These are phyloP conservation scores for Globisporangium alternatum DNA, from an alignment of 352 stramenopile genomes.

Conservation along the genomic window DNA sequence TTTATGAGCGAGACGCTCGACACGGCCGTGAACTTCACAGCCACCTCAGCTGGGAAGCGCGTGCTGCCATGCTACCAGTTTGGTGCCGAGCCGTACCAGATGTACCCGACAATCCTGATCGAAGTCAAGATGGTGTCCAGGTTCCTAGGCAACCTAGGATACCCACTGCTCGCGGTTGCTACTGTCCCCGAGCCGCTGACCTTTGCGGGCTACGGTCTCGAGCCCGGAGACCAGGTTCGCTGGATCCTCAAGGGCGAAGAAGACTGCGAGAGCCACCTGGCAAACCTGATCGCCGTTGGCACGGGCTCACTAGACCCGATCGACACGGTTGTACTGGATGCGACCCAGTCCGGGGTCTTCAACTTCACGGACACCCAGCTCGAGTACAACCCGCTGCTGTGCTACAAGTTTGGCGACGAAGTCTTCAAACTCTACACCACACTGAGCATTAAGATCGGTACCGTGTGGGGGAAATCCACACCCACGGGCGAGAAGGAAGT, in stretches of 20 bases:
- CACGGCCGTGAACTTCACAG: conserved; percentile 38
- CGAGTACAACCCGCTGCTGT: conserved; percentile 56
- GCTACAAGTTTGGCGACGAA: conserved; percentile 62
- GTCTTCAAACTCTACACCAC: conserved; percentile 51
- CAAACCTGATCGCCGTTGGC: conserved; percentile 25
- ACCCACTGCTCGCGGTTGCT: conserved; percentile 46
- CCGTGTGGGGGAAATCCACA: conserved; percentile 37
- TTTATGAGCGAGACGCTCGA: conserved; percentile 30
- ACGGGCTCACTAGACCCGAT: conserved; percentile 22
- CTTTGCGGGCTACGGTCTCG: conserved; percentile 49
- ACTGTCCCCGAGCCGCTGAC: conserved; percentile 54
- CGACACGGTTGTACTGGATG: conserved; percentile 40
- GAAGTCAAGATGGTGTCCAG: conserved; percentile 53
- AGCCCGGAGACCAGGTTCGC: conserved; percentile 40
- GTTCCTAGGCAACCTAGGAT: conserved; percentile 43
- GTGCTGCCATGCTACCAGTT: conserved; percentile 63
- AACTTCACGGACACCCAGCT: conserved; percentile 45
- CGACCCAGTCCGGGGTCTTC: conserved; percentile 29
- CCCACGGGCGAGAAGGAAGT: conserved; percentile 44
- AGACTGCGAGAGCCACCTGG: conserved; percentile 54
- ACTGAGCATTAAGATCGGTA: conserved; percentile 50
- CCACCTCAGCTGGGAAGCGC: conserved; percentile 28
- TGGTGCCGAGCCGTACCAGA: conserved; percentile 47
- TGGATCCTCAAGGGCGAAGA: conserved; percentile 51
- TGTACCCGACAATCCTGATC: conserved; percentile 43